A percentile compares a stretch with the other conserved stretches of the same genome.
phyloP scores from a whole-genome alignment of 2,329 filamentous ascomycete species.

The Aspergillus hiratsukae region DNA sequence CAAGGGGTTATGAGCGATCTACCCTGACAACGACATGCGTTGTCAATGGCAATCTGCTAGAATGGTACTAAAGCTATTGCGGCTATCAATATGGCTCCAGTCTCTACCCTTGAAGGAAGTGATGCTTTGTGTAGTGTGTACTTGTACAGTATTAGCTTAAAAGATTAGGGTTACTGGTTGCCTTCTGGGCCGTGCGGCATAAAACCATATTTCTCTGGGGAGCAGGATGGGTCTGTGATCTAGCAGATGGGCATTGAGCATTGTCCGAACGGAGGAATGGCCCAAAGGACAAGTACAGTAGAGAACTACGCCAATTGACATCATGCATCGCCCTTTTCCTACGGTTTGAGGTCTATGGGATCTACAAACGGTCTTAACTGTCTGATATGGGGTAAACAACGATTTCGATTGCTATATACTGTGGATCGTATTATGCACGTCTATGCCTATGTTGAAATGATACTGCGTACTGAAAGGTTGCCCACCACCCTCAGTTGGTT shows the following conservation, averaged over 20 bases:
- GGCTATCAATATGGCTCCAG: neutral
- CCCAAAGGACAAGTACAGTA: neutral
- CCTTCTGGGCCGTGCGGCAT: neutral
- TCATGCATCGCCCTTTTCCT: neutral
- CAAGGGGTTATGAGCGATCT: constrained; percentile 1
- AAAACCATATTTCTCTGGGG: neutral
- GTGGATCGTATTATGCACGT: neutral
- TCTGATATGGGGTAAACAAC: neutral
- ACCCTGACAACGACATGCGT: neutral
- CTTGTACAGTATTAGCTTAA: neutral
- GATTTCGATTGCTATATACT: neutral
- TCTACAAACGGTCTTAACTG: neutral
- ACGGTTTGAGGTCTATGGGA: neutral
- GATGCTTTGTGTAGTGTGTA: neutral
- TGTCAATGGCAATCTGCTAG: neutral
- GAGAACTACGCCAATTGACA: neutral
- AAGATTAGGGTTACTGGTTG: neutral
- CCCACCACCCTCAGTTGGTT: constrained; percentile 16
- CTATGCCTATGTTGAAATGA: constrained; percentile 4
- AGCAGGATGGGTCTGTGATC: neutral
- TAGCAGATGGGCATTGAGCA: neutral
- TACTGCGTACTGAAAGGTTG: constrained; percentile 6
- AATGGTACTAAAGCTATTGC: neutral
- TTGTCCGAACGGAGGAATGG: neutral
- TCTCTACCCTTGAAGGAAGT: neutral